Evolutionary conservation across 768 basidiomycete species (phyloP), one percentile per base, ranked within the genome.

Genomic region (Russula sp.): DNA sequence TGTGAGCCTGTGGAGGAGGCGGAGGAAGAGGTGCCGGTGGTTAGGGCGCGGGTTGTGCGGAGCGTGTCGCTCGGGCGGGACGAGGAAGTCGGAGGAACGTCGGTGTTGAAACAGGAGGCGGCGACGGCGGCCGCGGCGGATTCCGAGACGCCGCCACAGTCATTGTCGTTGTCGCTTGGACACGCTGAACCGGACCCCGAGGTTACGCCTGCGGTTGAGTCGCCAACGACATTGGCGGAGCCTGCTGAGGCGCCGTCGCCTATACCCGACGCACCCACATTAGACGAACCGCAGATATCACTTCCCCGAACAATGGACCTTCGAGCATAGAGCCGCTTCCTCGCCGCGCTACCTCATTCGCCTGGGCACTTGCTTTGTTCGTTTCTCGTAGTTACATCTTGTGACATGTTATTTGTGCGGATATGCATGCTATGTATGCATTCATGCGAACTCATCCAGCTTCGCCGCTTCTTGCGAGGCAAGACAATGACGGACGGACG

Each of bases 301-400:
- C 62, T 61, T 8, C 34, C 69, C 7, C 59, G 63, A 53, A 55
- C 66, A 40, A 66, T 71, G 47, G 71, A 70, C 62, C 62, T 71
- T 40, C 70, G 64, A 55, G 70, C 72, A 68, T 78, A 59, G 55
- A 50, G 40, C 50, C 48, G 4, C 48, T 16, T 44, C 53, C 49
- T 42, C 37, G 27, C 57, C 22, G 35, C 5, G 31, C 27, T 54
- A 10, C 34, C 20, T 35, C 53, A 27, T 35, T 5, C 34, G 3
- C 22, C 27, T 7, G 22, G 10, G 20, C 40, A 47, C 2, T 63
- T 39, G 9, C 40, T 40, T 27, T 27, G 27, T 2, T 27, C 27
- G 35, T 48, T 37, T 22, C 42, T 35, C 9, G 3, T 47, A 32
- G 50, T 40, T 51, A 40, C 44, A n/a, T 59, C 10, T 51, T 40